A percentile compares a stretch with the other conserved stretches of the same genome.
phyloP scores from a whole-genome alignment of 805 yeast species.

The Blastobotrys robertii region DNA sequence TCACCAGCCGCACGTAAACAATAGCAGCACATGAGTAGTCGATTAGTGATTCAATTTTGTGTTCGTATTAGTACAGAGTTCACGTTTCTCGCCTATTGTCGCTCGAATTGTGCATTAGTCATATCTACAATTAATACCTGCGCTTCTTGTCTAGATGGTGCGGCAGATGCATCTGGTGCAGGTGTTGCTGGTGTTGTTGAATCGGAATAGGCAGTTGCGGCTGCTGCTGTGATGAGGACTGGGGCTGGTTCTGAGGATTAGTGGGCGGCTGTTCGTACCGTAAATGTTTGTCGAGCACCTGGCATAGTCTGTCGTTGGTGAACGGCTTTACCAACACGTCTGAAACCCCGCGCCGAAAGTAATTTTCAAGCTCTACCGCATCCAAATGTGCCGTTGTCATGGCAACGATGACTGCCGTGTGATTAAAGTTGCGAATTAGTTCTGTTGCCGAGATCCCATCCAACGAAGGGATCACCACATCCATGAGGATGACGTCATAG shows the following conservation, averaged over 20 bases:
- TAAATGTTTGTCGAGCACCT: conserved; percentile 37
- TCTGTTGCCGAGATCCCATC: conserved; percentile 81
- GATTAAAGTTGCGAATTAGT: conserved; percentile 75
- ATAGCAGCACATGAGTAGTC: too few relatives aligned
- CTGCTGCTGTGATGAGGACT: neutral
- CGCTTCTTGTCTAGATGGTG: too few relatives aligned
- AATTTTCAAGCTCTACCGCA: conserved; percentile 26
- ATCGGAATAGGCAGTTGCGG: neutral
- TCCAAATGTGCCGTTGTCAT: conserved; percentile 10
- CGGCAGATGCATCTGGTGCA: too few relatives aligned
- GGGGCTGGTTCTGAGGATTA: neutral
- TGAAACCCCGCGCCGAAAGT: conserved; percentile 80
- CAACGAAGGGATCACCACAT: conserved; percentile 44
- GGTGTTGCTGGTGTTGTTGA: neutral
- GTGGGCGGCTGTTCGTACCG: neutral
- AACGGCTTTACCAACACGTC: conserved; percentile 93
- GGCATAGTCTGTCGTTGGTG: conserved; percentile 73
- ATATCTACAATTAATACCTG: too few relatives aligned
- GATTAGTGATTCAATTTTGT: neutral
- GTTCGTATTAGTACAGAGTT: too few relatives aligned
- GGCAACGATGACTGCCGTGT: conserved; percentile 72
- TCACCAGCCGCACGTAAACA: neutral
- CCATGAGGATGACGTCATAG: conserved; percentile 48
- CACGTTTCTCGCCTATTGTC: too few relatives aligned
- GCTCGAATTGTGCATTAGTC: too few relatives aligned